Conservation (phyloP, 306 rosid genomes). For the Vigna radiata region DNA sequence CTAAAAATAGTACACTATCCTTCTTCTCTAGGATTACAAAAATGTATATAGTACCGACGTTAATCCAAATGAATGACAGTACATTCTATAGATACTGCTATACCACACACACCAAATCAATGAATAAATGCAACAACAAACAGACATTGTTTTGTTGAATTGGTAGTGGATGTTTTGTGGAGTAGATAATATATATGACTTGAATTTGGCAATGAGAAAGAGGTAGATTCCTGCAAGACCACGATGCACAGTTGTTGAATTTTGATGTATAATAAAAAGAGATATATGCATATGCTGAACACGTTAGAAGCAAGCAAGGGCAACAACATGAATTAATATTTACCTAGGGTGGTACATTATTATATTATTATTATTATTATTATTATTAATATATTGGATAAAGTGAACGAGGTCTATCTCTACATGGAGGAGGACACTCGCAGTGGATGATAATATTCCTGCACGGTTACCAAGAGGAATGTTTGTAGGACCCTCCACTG, state of each 20-base stretch:
- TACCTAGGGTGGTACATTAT: constrained; percentile 7
- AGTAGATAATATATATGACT: background rate
- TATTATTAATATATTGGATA: constrained; percentile 7
- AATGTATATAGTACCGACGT: constrained; percentile 1
- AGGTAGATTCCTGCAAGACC: constrained; percentile 22
- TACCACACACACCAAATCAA: background rate
- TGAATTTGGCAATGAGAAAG: constrained; percentile 43
- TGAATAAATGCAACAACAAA: background rate
- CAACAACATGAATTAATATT: background rate
- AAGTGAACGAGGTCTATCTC: constrained; percentile 33
- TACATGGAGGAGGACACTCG: constrained; percentile 40
- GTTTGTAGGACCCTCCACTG: constrained; percentile 69
- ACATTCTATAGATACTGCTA: constrained; percentile 4
- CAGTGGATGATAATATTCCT: constrained; percentile 56
- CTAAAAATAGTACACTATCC: constrained; percentile 40
- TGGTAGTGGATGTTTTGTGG: constrained; percentile 31
- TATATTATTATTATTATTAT: background rate
- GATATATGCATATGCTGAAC: constrained; percentile 40
- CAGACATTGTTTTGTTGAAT: too few species aligned
- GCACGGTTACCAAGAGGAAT: constrained; percentile 71
- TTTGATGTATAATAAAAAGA: background rate
- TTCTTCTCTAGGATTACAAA: constrained; percentile 40
- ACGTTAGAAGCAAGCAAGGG: constrained; percentile 33
- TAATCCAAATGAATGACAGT: constrained; percentile 41
- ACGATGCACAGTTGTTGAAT: constrained; percentile 31